Base-by-base conservation (phyloP, 1,139 yeast genomes). In the Ogataea hybrid region DNA sequence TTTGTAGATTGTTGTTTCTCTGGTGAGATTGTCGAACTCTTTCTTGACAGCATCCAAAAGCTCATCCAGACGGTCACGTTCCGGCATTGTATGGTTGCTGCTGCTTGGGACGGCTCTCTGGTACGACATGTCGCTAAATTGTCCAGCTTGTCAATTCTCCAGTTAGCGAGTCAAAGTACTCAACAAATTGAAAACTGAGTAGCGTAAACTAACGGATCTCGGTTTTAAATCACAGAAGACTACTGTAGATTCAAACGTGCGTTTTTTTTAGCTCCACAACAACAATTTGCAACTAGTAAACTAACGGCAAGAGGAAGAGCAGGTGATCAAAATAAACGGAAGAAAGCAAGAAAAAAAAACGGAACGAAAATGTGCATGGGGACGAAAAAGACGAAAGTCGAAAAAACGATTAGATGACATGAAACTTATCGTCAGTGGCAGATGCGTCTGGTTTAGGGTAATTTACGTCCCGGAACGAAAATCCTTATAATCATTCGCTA, bases 11-110 rank as follows among this genome's bases (percentile, higher is more conserved):
- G 89, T 79, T 8, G 96, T 96, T 65, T 92, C 97, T 61, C 79
- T 84, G 51, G 87, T 76, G 39, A 94, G 85, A 52, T 78, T 79
- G 56, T 88, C 94, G 57, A 92, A 90, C 70, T 92, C 98, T 60
- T 83, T 88, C 67, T 88, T 86, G 62, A 92, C 82, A 31, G 95
- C 96, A 44, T 92, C 97, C 57, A 92, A 73, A 52, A 92, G 77
- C 65, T 92, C 97, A 53, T 69, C 73, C 63, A 79, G 67, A 37
- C 58, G 62, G 16, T 55, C 56, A 40, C 61, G 55, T 31, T 53
- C 56, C 29, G 57, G 51, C 54, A 56, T 54, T 31, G 56, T 25
- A 37, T 51, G 54, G 32, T 40, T 43, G 39, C 39, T 49, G 35
- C 35, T 51, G 25, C 47, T 42, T 32, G 49, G 49, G 28, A 50